Conservation (phyloP, 2,329 filamentous ascomycete genomes). For the Meredithiella fracta region DNA sequence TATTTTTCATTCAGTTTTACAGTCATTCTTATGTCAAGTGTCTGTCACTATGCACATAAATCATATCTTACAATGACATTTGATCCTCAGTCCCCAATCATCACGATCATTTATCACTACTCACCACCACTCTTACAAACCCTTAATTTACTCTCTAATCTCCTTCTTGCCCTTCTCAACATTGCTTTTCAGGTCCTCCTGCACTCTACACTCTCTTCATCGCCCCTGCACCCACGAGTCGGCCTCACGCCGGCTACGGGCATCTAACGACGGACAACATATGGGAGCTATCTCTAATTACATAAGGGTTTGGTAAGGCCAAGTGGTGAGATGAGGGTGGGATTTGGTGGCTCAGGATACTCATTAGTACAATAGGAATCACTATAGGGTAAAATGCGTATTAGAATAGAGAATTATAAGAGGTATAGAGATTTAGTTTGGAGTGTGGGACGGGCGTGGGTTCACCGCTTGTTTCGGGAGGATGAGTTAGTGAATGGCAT, state of each 20-base stretch:
- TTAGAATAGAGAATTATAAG: too few relatives aligned
- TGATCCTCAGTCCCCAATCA: background rate
- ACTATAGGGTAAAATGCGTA: too few relatives aligned
- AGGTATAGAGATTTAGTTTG: too few relatives aligned
- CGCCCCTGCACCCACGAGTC: background rate
- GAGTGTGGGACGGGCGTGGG: background rate
- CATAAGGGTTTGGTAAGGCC: too few relatives aligned
- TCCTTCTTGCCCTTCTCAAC: too few relatives aligned
- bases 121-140: background rate
- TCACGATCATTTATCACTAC: background rate
- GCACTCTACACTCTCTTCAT: background rate
- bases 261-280: background rate
- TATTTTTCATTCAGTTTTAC: background rate
- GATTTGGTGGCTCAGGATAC: too few relatives aligned
- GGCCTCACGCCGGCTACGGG: conserved; percentile 1
- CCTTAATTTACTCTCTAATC: background rate
- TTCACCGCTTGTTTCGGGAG: background rate
- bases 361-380: too few relatives aligned
- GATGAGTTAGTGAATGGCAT: background rate
- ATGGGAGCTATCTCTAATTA: too few relatives aligned
- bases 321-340: too few relatives aligned
- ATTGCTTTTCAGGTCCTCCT: background rate
- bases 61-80: too few relatives aligned
- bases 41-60: too few relatives aligned
- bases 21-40: background rate